These are phyloP conservation scores for Backusella westeae DNA, from an alignment of 192 early-diverging fungal species.

Conservation along the genomic window DNA sequence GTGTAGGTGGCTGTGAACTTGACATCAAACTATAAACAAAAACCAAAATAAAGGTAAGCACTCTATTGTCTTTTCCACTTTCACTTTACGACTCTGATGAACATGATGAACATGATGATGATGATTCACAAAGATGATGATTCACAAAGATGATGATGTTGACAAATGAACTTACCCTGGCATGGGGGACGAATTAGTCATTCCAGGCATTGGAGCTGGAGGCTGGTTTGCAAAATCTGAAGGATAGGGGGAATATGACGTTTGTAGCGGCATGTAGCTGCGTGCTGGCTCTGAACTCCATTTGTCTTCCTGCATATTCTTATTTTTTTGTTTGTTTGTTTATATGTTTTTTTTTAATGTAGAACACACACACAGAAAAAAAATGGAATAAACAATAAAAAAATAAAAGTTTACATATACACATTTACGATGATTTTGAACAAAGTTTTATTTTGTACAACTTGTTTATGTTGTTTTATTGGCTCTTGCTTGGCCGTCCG, in stretches of 20 bases:
- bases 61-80: not conserved
- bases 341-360: not conserved
- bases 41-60: not conserved
- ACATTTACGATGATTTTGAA: not conserved
- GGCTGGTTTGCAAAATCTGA: not conserved
- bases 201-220: not conserved
- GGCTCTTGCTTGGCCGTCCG: not conserved
- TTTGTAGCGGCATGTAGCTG: conserved; percentile 3
- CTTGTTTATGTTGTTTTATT: not conserved
- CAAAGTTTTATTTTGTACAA: conserved; percentile 4
- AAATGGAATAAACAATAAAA: not conserved
- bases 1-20: conserved; percentile 31
- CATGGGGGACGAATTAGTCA: not conserved
- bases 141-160: not conserved
- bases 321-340: not conserved
- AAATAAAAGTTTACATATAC: not conserved
- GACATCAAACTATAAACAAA: conserved; percentile 14
- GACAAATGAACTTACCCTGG: conserved; percentile 1
- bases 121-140: not conserved
- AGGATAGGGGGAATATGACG: conserved; percentile 3
- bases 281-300: not conserved
- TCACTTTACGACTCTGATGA: not conserved
- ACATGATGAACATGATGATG: not conserved
- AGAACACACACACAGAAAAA: not conserved
- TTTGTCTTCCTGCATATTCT: conserved; percentile 2